Evolutionary conservation across 768 basidiomycete species (phyloP).

Genomic region (Cystobasidium ongulense): DNA sequence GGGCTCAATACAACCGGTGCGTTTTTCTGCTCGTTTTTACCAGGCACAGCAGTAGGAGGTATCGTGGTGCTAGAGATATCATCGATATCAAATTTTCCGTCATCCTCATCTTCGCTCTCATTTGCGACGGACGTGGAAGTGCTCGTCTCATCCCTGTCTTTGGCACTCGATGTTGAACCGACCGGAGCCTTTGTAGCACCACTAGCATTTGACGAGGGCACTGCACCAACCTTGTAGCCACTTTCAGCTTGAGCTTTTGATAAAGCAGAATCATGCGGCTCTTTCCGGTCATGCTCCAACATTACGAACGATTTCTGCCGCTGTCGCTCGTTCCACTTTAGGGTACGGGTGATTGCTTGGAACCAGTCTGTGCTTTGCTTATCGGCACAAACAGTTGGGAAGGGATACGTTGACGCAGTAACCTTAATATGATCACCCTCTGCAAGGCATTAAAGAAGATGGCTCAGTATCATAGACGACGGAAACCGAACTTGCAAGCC

Average conservation of each 20-base stretch:
- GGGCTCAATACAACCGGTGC: background rate
- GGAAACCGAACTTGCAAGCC: slow-evolving; percentile 44
- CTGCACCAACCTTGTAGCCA: background rate
- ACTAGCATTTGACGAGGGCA: background rate
- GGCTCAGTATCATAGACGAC: too few relatives aligned
- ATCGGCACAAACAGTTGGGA: slow-evolving; percentile 95
- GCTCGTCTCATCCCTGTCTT: background rate
- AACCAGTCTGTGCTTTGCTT: slow-evolving; percentile 99
- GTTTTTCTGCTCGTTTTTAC: background rate
- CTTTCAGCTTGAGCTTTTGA: slow-evolving; percentile 18
- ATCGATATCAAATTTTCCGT: slow-evolving; percentile 65
- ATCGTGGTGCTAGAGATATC: slow-evolving; percentile 73
- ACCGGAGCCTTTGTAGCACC: background rate
- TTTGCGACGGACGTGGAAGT: slow-evolving; percentile 31
- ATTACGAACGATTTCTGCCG: slow-evolving; percentile 98
- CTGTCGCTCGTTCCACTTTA: slow-evolving; percentile 99
- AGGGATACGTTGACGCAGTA: slow-evolving; percentile 91
- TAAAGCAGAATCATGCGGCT: slow-evolving; percentile 4
- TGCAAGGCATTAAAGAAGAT: slow-evolving; percentile 44
- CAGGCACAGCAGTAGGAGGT: slow-evolving; percentile 30
- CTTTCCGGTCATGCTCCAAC: slow-evolving; percentile 69
- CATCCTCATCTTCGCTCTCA: slow-evolving; percentile 41
- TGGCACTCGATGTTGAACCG: background rate
- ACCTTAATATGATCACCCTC: slow-evolving; percentile 99
- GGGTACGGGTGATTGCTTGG: slow-evolving; percentile 85